Evolutionary conservation across 768 basidiomycete species (phyloP), one percentile per base, ranked within the genome.

Genomic region (Rhodotorula graminis): DNA sequence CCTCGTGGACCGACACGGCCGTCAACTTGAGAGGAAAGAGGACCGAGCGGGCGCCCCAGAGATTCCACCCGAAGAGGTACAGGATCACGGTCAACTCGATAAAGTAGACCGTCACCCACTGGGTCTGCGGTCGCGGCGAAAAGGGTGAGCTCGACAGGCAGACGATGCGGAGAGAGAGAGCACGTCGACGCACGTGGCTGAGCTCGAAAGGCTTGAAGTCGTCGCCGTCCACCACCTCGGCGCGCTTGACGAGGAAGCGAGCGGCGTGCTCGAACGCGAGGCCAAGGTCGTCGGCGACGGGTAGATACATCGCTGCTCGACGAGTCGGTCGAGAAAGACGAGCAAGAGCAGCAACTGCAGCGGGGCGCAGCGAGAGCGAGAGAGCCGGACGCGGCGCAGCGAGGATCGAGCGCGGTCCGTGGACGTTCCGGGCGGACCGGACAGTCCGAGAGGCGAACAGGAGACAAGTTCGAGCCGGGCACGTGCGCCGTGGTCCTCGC

Each of bases 91-190:
- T 57, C 33, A 14, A 61, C 49, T 72, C 58, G 40, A 72, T 49
- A 62, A 63, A 72, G 55, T 74, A 74, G 27, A 74, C 46, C 31
- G 69, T 74, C 25, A 74, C 55, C 66, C 69, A 74, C n/a, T 74
- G 73, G 1, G 73, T 70, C 46, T 74, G 68, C 3, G 52, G 40
- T 6, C 37, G 55, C 5, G 37, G 37, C 9, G 37, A 37, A 9
- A 37, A 37, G n/a, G n/a, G n/a, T n/a, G n/a, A n/a, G n/a, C n/a
- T n/a, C n/a, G n/a, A n/a, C n/a, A n/a, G n/a, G n/a, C n/a, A n/a
- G n/a, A n/a, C n/a, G n/a, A n/a, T n/a, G n/a, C n/a, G n/a, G 23
- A 8, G 33, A 29, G 18, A 2, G n/a, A 27, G 58, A 27, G 21
- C 31, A n/a, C 12, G n/a, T 14, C n/a, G 37, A 29, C 65, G 49